Evolutionary conservation across 768 basidiomycete species (phyloP), one percentile per base, ranked within the genome.

Genomic region (Rhodotorula diobovata): DNA sequence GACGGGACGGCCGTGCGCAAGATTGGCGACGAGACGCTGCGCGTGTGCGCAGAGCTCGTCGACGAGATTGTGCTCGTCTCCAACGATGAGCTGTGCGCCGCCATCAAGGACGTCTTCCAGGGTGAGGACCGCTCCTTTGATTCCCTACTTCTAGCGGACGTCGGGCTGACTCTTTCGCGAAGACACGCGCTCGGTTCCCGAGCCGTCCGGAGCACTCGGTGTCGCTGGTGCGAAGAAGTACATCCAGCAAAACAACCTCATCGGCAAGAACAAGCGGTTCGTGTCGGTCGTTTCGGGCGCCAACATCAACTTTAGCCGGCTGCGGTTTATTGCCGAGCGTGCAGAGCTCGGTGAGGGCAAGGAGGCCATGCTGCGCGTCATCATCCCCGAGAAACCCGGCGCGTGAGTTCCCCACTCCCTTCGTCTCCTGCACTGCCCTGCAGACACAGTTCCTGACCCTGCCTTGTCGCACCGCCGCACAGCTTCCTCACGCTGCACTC

Each of bases 41-140:
- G 95, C 68, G 86, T 99, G 71, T 98, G 95, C 82, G 85, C 90
- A 80, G 84, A 89, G 58, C 83, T 91, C 48, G 81, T 98, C 30
- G 93, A 97, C 76, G 87, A 86, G 5, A 81, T 98, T 45, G 87
- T 93, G 61, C 86, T 89, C 77, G 91, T 89, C 41, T 87, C 90
- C 78, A 98, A 96, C 73, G 96, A 99, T 79, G 95, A 95, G 80
- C 87, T 99, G 56, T 99, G 96, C 79, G 96, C 96, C 14, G 93
- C 93, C 11, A 97, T 98, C 82, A 98, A 98, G 82, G 96, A 99
- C 77, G 89, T 98, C 41, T 99, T 98, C 78, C 93, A 98, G 83
- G 95, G 95, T 91, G 71, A 68, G 83, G 12, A 12, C 3, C 41
- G 14, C 41, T 12, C 41, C 23, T 54, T 21, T 14, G 2, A 9